These are phyloP conservation scores for Nepenthes gracilis DNA, from an alignment of 148 eudicot genomes.

Conservation along the genomic window DNA sequence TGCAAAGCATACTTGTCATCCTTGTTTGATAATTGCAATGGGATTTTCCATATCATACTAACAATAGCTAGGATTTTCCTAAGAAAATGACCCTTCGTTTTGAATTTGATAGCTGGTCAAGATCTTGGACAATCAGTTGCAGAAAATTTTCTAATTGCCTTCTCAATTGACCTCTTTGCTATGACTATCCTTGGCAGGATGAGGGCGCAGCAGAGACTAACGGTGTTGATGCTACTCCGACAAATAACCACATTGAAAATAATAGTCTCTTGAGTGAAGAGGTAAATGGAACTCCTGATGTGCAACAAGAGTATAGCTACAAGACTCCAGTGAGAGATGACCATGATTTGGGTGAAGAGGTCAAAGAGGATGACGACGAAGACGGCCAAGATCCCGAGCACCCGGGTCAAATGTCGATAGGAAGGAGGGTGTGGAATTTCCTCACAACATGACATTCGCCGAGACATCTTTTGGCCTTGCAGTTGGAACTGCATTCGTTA, in stretches of 20 bases:
- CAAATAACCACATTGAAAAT: constrained; percentile 21
- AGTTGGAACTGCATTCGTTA: background rate
- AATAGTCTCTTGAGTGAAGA: constrained; percentile 41
- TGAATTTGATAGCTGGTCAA: too few species aligned
- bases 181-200: constrained; percentile 15
- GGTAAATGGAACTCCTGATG: constrained; percentile 17
- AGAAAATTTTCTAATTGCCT: background rate
- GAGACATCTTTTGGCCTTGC: background rate
- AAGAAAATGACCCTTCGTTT: too few species aligned
- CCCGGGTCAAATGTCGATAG: constrained; percentile 88
- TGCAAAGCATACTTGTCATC: too few species aligned
- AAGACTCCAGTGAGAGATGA: constrained; percentile 9
- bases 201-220: constrained; percentile 29
- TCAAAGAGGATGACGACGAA: constrained; percentile 31
- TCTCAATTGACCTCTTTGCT: background rate
- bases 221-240: constrained; percentile 15
- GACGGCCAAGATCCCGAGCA: constrained; percentile 59
- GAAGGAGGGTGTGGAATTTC: constrained; percentile 88
- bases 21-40: too few species aligned
- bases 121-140: too few species aligned
- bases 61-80: too few species aligned
- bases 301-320: constrained; percentile 2
- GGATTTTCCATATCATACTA: too few species aligned
- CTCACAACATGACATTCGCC: constrained; percentile 40
- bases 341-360: constrained; percentile 10